These are phyloP conservation scores for Drechslerella coelobrocha DNA, from an alignment of 2,329 filamentous ascomycete genomes.

Conservation along the genomic window DNA sequence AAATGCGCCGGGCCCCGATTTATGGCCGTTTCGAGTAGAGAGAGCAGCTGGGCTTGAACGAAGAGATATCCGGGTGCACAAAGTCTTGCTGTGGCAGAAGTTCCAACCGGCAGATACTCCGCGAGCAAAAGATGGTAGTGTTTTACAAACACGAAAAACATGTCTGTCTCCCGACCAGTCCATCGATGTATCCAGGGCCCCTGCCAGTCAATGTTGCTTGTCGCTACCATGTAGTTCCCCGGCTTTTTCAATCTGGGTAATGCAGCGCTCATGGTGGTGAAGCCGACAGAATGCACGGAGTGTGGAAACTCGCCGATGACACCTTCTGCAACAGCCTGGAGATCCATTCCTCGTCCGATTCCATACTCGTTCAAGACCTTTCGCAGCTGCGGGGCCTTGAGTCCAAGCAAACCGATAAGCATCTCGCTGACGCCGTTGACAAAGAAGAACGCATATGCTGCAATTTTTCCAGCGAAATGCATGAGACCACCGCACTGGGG, in stretches of 20 bases:
- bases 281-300: constrained; percentile 67
- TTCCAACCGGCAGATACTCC: constrained; percentile 69
- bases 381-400: constrained; percentile 72
- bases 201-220: constrained; percentile 75
- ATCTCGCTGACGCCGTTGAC: constrained; percentile 85
- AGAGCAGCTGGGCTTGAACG: constrained; percentile 80
- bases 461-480: constrained; percentile 86
- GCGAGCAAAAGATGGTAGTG: constrained; percentile 81
- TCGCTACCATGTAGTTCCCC: constrained; percentile 57
- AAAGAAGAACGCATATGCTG: constrained; percentile 92
- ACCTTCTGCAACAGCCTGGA: constrained; percentile 55
- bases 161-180: constrained; percentile 84
- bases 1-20: constrained; percentile 70
- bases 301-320: constrained; percentile 58
- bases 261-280: constrained; percentile 68
- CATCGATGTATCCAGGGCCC: constrained; percentile 84
- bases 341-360: constrained; percentile 64
- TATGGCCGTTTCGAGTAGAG: constrained; percentile 80
- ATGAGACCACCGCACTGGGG: constrained; percentile 73
- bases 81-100: constrained; percentile 58
- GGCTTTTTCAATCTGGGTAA: constrained; percentile 70
- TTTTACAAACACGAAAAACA: constrained; percentile 91
- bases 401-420: constrained; percentile 79
- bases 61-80: constrained; percentile 78
- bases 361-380: constrained; percentile 74